A percentile compares a stretch with the other conserved stretches of the same genome.
Evolutionary conservation across 2,329 filamentous ascomycete genomes (phyloP).

Genomic region (Epichloe sp.): DNA sequence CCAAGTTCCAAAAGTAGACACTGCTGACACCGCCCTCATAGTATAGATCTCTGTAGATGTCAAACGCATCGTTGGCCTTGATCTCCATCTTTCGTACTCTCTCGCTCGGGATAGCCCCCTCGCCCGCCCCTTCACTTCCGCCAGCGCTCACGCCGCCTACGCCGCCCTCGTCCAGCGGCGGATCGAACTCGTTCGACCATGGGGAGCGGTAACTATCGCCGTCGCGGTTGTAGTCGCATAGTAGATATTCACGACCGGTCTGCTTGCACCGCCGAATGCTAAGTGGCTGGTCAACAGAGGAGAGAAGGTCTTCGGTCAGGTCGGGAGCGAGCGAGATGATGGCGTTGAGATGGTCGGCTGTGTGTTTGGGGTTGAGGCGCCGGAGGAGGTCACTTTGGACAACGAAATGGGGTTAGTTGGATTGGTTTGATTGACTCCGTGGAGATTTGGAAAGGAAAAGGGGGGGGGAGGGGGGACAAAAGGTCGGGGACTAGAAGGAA

Average conservation of each 20-base stretch:
- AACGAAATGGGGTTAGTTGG: background rate
- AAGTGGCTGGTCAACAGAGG: constrained; percentile 92
- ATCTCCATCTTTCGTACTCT: constrained; percentile 88
- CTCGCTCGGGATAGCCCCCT: constrained; percentile 81
- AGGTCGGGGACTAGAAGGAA: background rate
- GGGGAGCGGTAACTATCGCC: constrained; percentile 94
- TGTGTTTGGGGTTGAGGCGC: constrained; percentile 90
- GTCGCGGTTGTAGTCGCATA: constrained; percentile 99
- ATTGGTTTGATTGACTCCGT: too few relatives aligned
- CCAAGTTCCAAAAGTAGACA: constrained; percentile 96
- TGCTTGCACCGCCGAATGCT: constrained; percentile 74
- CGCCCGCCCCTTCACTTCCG: constrained; percentile 49
- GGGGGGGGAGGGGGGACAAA: background rate
- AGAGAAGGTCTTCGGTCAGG: constrained; percentile 93
- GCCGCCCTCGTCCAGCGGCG: constrained; percentile 59
- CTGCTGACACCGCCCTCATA: constrained; percentile 93
- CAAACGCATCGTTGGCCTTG: constrained; percentile 88
- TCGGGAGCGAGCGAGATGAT: constrained; percentile 83
- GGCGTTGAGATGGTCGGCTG: constrained; percentile 71
- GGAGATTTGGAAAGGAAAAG: background rate
- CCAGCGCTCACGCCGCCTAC: constrained; percentile 36
- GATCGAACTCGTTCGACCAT: constrained; percentile 99
- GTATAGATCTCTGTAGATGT: constrained; percentile 92
- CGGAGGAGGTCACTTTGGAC: constrained; percentile 79
- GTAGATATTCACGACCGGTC: constrained; percentile 86